These are phyloP conservation scores for Jacaranda mimosifolia DNA, from an alignment of 257 asterid genomes.

Conservation along the genomic window DNA sequence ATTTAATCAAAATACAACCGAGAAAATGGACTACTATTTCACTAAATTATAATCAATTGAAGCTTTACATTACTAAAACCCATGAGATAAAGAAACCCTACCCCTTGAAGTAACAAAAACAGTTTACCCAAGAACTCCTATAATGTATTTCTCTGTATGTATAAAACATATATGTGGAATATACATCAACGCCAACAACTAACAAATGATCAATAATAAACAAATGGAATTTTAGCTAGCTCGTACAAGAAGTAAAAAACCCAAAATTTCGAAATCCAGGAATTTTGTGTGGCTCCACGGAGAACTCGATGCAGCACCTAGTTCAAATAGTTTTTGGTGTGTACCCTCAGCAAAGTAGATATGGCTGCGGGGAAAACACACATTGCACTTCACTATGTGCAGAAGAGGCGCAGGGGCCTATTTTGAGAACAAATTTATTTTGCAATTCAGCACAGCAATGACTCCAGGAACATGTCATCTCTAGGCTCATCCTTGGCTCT, in stretches of 20 bases:
- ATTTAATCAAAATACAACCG: too few species aligned
- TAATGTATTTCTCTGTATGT: neutral
- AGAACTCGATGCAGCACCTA: neutral
- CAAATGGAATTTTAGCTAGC: neutral
- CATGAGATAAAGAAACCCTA: too few species aligned
- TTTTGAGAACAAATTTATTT: too few species aligned
- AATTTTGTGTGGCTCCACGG: too few species aligned
- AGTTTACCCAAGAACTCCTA: neutral
- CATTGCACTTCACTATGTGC: neutral
- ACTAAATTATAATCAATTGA: too few species aligned
- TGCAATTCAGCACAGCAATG: constrained; percentile 44
- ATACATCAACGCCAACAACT: neutral
- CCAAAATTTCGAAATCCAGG: neutral
- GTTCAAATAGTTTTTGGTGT: neutral
- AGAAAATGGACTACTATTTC: too few species aligned
- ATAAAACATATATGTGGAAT: neutral
- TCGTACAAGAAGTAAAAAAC: neutral
- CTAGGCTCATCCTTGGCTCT: constrained; percentile 71
- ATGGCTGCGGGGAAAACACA: neutral
- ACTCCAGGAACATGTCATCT: constrained; percentile 59
- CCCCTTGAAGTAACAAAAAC: too few species aligned
- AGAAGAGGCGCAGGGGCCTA: too few species aligned
- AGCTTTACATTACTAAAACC: too few species aligned
- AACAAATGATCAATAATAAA: neutral
- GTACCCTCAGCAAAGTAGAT: too few species aligned